Base-by-base conservation (phyloP, 2,329 filamentous ascomycete genomes). In the Aspergillus spinulosporus region DNA sequence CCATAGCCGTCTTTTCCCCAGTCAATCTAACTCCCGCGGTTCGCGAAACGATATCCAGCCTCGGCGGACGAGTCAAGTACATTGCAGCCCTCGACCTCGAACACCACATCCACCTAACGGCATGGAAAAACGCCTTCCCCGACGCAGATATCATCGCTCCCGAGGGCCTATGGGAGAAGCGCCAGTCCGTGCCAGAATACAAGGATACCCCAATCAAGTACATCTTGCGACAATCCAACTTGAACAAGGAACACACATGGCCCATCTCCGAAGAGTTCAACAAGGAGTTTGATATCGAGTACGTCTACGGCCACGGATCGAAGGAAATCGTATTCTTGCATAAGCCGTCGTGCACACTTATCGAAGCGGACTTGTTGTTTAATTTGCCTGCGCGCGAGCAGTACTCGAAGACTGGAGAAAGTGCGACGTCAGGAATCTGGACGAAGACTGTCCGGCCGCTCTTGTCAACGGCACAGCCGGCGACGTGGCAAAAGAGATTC, bases 21-120 rank as follows among this genome's bases (percentile, higher is more conserved):
- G 89, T 94, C 15, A 89, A 88, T 11, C 82, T 97, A 54, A 97
- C 92, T 2, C 82, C 87, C 2, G 85, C 88, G 56, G 86, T 92
- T 39, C 85, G 82, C 59, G 78, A 89, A 50, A 76, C 81, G 53
- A 74, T 84, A 15, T 79, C 85, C n/a, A 72, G 78, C 34, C 77
- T 90, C 55, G 86, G 86, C 59, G 86, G 87, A 49, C 81, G 85
- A 42, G 84, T 97, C 50, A 84, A 82, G 63, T 97, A 97, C 80
- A 87, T 99, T 63, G 80, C 93, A 28, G 93, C 94, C 0, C 85
- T 88, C 1, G 94, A 99, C 72, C 82, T 90, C 51, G 92, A 99
- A 78, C 94, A 99, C 75, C 94, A 99, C 81, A 90, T 99, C 71
- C 95, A 94, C 78, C 72, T 99, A 52, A 88, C 89, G 0, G 81